Conservation (phyloP, 225 moss, liverwort and hornwort species). For the Takakia lepidozioides region DNA sequence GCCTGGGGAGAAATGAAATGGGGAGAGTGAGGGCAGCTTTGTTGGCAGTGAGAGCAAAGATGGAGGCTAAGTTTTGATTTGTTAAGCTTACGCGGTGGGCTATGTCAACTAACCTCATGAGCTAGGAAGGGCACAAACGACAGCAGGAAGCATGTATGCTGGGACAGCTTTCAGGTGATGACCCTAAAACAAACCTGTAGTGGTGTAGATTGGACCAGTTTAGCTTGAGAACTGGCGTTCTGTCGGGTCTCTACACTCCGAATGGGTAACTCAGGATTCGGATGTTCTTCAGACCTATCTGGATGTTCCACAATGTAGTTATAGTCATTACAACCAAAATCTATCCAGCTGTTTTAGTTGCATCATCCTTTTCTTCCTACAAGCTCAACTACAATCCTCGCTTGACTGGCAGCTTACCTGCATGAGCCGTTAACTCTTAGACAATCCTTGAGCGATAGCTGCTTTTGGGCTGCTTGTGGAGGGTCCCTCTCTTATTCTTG, state of each 20-base stretch:
- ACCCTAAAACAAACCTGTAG: background rate
- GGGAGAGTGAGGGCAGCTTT: no score
- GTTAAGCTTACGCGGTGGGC: no score
- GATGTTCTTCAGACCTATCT: background rate
- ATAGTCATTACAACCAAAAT: background rate
- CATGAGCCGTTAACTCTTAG: no score
- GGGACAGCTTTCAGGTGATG: background rate
- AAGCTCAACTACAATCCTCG: background rate
- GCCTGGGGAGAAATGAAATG: no score
- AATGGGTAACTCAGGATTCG: background rate
- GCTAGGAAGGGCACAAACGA: no score
- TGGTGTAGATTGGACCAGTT: background rate
- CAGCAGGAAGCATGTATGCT: background rate
- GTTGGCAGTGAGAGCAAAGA: no score
- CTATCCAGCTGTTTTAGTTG: background rate
- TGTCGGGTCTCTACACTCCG: background rate
- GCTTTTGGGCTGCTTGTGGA: no score
- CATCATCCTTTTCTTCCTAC: background rate
- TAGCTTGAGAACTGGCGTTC: background rate
- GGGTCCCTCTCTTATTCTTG: no score
- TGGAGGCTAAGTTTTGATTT: no score
- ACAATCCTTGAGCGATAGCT: no score
- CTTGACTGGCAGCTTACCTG: background rate
- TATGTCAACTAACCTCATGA: no score
- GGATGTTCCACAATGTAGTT: no score